Base-by-base conservation (phyloP, 2,329 filamentous ascomycete species). In the Penicillium hordei region DNA sequence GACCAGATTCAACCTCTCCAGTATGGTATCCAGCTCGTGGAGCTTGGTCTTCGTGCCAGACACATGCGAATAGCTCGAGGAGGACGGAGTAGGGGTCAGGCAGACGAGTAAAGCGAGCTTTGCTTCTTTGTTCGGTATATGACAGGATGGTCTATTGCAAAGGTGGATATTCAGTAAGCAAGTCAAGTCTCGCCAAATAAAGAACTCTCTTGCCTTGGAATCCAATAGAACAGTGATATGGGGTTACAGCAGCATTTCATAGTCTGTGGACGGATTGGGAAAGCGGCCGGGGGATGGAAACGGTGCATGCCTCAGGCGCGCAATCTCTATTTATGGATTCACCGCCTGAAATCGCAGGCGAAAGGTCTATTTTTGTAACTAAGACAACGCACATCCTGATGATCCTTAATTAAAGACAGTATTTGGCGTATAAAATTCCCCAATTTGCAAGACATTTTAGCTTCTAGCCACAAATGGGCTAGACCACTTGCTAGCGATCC, bases 211-310 rank as follows among this genome's bases (percentile, higher is more conserved):
- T 17, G 55, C 42, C 42, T 40, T 10, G 2, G n/a, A 25, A 5
- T 49, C 48, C 44, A 29, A 52, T 42, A 39, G 51, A 55, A 53
- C 43, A 31, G 19, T 49, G 55, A 57, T 45, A 48, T 36, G 15
- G n/a, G 15, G 44, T 50, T 43, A 44, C 53, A 46, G 52, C 45
- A 57, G 53, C 39, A 60, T 52, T 59, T 61, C 58, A 61, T 66
- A 59, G 53, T 65, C 51, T 55, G 31, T 58, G 31, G 55, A 67
- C 65, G 65, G 61, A 66, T 66, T 61, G 58, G 65, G 65, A 62
- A 65, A 57, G 61, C 44, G 55, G 57, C 56, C 51, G 43, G 59
- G 55, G 60, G 55, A 48, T 48, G 52, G 53, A 17, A 40, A 36
- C 31, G 2, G 13, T 44, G 21, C 23, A 5, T 19, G 61, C 64